phyloP scores from a whole-genome alignment of 2,329 filamentous ascomycete genomes.

The Talaromyces sp. region DNA sequence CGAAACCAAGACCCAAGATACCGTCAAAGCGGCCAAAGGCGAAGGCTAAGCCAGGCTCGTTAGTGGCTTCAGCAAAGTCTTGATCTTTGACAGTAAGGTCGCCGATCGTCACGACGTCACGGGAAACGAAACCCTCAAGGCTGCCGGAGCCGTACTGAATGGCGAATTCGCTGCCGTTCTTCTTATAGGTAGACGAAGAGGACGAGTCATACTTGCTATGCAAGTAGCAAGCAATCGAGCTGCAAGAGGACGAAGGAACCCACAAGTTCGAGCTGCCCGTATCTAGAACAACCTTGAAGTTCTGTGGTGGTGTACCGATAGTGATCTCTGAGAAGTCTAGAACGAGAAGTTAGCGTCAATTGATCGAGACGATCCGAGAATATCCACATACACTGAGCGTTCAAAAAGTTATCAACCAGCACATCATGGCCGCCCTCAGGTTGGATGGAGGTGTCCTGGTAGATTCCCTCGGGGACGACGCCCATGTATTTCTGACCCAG shows the following conservation, averaged over 20 bases:
- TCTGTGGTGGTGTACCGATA: conserved; percentile 85
- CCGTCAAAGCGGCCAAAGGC: conserved; percentile 97
- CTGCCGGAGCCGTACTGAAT: conserved; percentile 95
- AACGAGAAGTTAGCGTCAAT: not conserved
- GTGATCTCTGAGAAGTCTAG: conserved; percentile 95
- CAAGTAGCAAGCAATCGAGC: conserved; percentile 95
- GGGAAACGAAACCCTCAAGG: conserved; percentile 87
- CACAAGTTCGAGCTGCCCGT: conserved; percentile 98
- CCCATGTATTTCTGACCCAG: conserved; percentile 98
- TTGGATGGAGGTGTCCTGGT: conserved; percentile 66
- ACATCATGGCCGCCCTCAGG: conserved; percentile 68
- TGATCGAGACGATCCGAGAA: not conserved
- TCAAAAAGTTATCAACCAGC: conserved; percentile 94
- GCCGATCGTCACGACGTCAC: conserved; percentile 80
- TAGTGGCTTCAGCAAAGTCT: conserved; percentile 93
- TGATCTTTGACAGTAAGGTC: conserved; percentile 84
- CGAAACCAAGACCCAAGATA: conserved; percentile 89
- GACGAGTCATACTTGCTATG: conserved; percentile 95
- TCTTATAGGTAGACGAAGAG: conserved; percentile 82
- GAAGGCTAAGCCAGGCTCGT: conserved; percentile 92
- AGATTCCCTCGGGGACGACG: conserved; percentile 68
- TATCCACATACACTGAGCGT: conserved; percentile 79
- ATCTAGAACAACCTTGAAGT: conserved; percentile 97
- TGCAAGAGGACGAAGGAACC: conserved; percentile 87
- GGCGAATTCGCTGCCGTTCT: conserved; percentile 87